Percentiles rank a stretch among this genome's conserved stretches.
These are phyloP conservation scores for Solanum etuberosum DNA, from an alignment of 257 asterid genomes.

Conservation along the genomic window DNA sequence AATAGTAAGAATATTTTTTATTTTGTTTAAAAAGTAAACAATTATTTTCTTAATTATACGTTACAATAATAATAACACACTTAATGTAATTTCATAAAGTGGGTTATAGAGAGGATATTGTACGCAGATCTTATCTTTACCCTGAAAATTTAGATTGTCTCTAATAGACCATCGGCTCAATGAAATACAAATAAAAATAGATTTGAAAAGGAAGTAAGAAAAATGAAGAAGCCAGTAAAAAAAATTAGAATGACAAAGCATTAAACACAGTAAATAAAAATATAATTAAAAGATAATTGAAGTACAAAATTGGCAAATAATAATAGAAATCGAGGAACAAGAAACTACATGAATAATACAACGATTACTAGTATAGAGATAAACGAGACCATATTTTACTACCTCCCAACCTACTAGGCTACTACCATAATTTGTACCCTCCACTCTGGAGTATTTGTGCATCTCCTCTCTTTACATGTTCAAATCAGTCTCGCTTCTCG, in stretches of 20 bases:
- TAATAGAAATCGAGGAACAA: neutral
- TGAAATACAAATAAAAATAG: neutral
- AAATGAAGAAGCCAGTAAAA: neutral
- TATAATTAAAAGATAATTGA: no score
- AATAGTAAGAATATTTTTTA: neutral
- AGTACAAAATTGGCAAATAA: no score
- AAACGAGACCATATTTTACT: neutral
- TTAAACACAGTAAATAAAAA: no score
- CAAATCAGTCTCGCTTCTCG: neutral
- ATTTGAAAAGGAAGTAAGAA: no score
- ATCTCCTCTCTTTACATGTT: neutral
- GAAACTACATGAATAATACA: neutral
- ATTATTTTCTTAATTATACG: neutral
- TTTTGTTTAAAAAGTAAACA: neutral
- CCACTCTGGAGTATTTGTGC: no score
- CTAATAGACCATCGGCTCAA: neutral
- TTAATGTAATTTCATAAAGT: no score
- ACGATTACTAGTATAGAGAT: no score
- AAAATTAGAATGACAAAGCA: no score
- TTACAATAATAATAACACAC: neutral
- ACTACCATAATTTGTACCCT: no score
- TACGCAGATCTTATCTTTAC: no score
- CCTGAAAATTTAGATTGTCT: fast-evolving
- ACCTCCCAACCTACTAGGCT: neutral
- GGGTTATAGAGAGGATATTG: neutral